These are phyloP conservation scores for Colletotrichum gigasporum DNA, from an alignment of 2,329 filamentous ascomycete genomes.

Conservation along the genomic window DNA sequence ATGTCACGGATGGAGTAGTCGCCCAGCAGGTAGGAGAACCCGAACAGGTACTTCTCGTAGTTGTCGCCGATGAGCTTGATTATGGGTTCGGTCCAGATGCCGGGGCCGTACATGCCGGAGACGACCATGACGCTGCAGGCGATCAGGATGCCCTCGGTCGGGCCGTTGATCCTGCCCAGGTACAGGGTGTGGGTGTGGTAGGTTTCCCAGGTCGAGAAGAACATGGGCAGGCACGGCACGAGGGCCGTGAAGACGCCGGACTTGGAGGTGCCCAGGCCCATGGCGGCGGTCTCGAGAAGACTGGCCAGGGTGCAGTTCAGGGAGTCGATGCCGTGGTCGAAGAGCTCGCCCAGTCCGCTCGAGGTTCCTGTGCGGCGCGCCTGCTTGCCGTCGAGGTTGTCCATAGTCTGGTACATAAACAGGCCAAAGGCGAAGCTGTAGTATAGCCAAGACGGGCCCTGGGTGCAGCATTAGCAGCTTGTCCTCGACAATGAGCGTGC, in stretches of 20 bases:
- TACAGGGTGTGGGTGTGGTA: slow-evolving; percentile 98
- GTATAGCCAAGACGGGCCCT: slow-evolving; percentile 92
- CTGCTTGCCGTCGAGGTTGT: slow-evolving; percentile 99
- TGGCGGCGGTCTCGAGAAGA: slow-evolving; percentile 89
- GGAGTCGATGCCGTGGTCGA: slow-evolving; percentile 98
- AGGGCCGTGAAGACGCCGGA: slow-evolving; percentile 92
- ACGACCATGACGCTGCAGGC: slow-evolving; percentile 86
- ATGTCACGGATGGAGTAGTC: slow-evolving; percentile 83
- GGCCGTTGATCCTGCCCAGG: slow-evolving; percentile 95
- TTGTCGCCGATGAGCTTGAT: slow-evolving; percentile 72
- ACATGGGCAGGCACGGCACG: slow-evolving; percentile 94
- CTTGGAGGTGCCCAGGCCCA: slow-evolving; percentile 86
- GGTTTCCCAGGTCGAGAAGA: slow-evolving; percentile 99
- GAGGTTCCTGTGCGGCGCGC: slow-evolving; percentile 94
- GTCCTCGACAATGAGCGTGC: neutral
- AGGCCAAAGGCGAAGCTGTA: slow-evolving; percentile 95
- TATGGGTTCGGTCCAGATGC: slow-evolving; percentile 84
- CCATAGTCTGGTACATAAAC: slow-evolving; percentile 99
- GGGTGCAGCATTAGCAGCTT: slow-evolving; percentile 11
- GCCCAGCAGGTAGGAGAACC: slow-evolving; percentile 69
- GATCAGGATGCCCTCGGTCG: slow-evolving; percentile 93
- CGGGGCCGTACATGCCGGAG: slow-evolving; percentile 87
- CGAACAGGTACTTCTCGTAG: slow-evolving; percentile 58
- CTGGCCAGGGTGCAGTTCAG: slow-evolving; percentile 96
- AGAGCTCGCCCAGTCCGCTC: slow-evolving; percentile 93